Base-by-base conservation (phyloP, 805 yeast genomes). In the Sungouiella blattae region DNA sequence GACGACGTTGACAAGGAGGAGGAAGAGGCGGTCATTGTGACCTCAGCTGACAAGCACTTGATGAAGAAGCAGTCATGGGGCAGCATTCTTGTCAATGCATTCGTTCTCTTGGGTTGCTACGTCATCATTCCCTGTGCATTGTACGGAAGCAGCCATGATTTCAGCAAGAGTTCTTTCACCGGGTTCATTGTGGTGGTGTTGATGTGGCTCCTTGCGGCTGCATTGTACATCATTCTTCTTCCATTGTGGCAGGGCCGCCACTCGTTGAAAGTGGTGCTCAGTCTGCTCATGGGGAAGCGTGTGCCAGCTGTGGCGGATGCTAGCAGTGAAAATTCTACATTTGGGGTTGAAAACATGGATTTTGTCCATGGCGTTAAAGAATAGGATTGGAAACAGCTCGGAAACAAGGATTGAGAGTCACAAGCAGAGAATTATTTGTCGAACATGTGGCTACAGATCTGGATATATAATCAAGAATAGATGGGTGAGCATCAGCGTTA, bases 161-260 rank as follows among this genome's bases (percentile, higher is more conserved):
- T 66, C 33, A 58, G 62, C 26, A 60, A 60, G 44, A 40, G 41
- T 13, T 62, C 58, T 26, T 67, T 68, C 46, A 57, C 55, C 8
- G 64, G 50, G 11, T 62, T 59, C 51, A 58, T 64, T 28, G 49
- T 65, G 13, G 50, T 68, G n/a, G 53, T 63, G 53, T 39, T 62
- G 47, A 60, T 65, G 9, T 61, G 66, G 62, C 37, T 66, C 9
- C n/a, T 64, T 4, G 18, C 51, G 3, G 65, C 71, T 2, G 58
- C 67, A 1, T 12, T 49, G 2, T 62, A 57, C 40, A 66, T 67
- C 26, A 56, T 64, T 13, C 7, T 65, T n/a, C 45, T 52, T 34
- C 72, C 73, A 11, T 39, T 60, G 16, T 60, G 49, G 44, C 64
- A 61, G 44, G 58, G 64, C 36, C n/a, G n/a, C n/a, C n/a, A n/a